Evolutionary conservation across 805 yeast genomes (phyloP).

Genomic region (Zygosaccharomyces kombuchaensis): DNA sequence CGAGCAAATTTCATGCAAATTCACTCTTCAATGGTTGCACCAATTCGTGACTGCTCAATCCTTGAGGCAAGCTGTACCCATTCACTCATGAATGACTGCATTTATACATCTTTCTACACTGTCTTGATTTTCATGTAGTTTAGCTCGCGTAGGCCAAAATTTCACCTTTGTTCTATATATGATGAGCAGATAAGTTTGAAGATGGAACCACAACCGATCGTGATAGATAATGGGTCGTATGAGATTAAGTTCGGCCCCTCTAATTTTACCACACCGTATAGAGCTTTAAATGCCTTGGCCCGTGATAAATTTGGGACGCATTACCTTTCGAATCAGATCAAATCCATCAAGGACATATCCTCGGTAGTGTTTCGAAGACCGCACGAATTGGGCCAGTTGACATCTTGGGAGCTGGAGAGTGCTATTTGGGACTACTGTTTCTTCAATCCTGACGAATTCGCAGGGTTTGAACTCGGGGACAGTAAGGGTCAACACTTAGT

Average conservation of each 20-base stretch:
- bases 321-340: conserved; percentile 67
- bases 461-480: conserved; percentile 42
- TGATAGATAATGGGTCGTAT: conserved; percentile 89
- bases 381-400: conserved; percentile 79
- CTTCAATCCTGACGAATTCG: conserved; percentile 40
- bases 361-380: conserved; percentile 77
- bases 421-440: conserved; percentile 86
- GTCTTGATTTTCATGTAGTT: not conserved
- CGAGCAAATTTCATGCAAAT: not conserved
- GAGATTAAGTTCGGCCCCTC: conserved; percentile 64
- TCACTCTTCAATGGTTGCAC: too few species aligned
- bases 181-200: not conserved
- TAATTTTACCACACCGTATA: conserved; percentile 39
- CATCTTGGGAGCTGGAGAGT: conserved; percentile 87
- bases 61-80: too few species aligned
- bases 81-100: too few species aligned
- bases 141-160: not conserved
- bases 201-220: conserved; percentile 37
- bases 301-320: conserved; percentile 71
- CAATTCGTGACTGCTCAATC: too few species aligned
- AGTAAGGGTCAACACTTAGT: conserved; percentile 54
- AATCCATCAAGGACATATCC: conserved; percentile 64
- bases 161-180: not conserved
- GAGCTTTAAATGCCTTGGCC: conserved; percentile 65
- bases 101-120: not conserved